A percentile compares a stretch with the other conserved stretches of the same genome.
These are phyloP conservation scores for Neoarthrinium moseri DNA, from an alignment of 2,329 filamentous ascomycete genomes.

Conservation along the genomic window DNA sequence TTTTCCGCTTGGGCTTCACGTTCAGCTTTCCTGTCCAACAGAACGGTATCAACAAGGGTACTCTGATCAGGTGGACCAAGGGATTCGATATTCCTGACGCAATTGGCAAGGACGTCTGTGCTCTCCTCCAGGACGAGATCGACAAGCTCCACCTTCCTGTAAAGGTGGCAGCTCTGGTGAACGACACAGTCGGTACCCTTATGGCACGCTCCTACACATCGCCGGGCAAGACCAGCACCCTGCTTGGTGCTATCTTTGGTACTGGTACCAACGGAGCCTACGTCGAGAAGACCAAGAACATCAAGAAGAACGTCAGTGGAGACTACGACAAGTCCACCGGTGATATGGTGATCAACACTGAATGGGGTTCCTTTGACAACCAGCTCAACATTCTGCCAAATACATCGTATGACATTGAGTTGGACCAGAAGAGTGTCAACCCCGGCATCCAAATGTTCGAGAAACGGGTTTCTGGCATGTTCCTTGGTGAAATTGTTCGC, in stretches of 20 bases:
- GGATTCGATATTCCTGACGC: constrained; percentile 97
- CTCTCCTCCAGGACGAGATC: constrained; percentile 83
- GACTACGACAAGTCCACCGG: constrained; percentile 78
- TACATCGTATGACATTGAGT: constrained; percentile 75
- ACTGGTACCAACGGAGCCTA: constrained; percentile 98
- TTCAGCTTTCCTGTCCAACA: constrained; percentile 98
- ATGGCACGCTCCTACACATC: constrained; percentile 98
- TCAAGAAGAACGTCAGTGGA: constrained; percentile 73
- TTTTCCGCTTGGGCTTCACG: constrained; percentile 96
- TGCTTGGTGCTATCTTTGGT: constrained; percentile 96
- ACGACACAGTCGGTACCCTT: constrained; percentile 95
- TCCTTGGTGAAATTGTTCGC: constrained; percentile 89
- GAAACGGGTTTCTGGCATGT: constrained; percentile 98
- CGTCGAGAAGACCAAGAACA: constrained; percentile 83
- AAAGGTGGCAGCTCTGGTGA: constrained; percentile 91
- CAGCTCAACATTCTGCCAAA: constrained; percentile 82
- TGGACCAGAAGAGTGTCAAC: constrained; percentile 82
- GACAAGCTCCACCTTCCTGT: constrained; percentile 84
- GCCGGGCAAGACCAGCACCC: constrained; percentile 78
- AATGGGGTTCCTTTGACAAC: constrained; percentile 99
- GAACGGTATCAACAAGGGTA: constrained; percentile 90
- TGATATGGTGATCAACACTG: constrained; percentile 96
- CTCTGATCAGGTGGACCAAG: constrained; percentile 96
- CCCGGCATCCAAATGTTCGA: constrained; percentile 98
- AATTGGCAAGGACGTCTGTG: constrained; percentile 91